phyloP scores from a whole-genome alignment of 1,139 yeast genomes.

The Sugiyamaella pinicola region DNA sequence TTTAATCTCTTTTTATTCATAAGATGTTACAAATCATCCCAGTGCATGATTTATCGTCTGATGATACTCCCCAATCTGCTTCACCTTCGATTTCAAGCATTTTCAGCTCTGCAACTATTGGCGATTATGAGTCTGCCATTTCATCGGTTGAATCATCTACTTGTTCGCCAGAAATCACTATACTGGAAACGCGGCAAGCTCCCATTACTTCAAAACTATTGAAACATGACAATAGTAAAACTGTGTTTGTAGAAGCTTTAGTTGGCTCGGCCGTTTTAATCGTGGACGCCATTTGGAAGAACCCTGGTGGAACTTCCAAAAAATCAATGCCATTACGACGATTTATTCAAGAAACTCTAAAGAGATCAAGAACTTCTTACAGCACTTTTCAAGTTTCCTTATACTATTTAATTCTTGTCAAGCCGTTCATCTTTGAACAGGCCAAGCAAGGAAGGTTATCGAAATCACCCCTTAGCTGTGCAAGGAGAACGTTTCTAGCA shows the following conservation, averaged over 20 bases:
- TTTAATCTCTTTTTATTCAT: neutral
- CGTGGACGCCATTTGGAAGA: constrained; percentile 43
- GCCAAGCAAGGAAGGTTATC: constrained; percentile 18
- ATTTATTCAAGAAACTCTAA: constrained; percentile 65
- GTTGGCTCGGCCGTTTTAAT: constrained; percentile 44
- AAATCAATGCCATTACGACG: constrained; percentile 41
- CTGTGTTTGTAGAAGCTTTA: constrained; percentile 39
- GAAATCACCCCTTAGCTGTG: constrained; percentile 45
- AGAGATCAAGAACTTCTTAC: constrained; percentile 67
- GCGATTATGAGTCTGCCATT: constrained; percentile 9
- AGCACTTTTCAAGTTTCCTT: constrained; percentile 67
- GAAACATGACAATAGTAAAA: constrained; percentile 24
- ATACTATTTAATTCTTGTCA: constrained; percentile 59
- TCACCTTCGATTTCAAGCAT: constrained; percentile 9
- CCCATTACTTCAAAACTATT: constrained; percentile 14
- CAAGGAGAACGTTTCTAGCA: constrained; percentile 67
- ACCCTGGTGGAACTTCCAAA: constrained; percentile 26
- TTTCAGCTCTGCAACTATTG: constrained; percentile 15
- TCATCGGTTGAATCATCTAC: constrained; percentile 11
- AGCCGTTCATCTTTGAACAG: constrained; percentile 31
- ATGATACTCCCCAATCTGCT: constrained; percentile 5
- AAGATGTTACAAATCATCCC: constrained; percentile 11
- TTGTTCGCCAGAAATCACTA: constrained; percentile 12
- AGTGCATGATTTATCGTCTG: constrained; percentile 10
- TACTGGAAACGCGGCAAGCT: neutral